These are phyloP conservation scores for Candida montana DNA, from an alignment of 805 yeast genomes.

Conservation along the genomic window DNA sequence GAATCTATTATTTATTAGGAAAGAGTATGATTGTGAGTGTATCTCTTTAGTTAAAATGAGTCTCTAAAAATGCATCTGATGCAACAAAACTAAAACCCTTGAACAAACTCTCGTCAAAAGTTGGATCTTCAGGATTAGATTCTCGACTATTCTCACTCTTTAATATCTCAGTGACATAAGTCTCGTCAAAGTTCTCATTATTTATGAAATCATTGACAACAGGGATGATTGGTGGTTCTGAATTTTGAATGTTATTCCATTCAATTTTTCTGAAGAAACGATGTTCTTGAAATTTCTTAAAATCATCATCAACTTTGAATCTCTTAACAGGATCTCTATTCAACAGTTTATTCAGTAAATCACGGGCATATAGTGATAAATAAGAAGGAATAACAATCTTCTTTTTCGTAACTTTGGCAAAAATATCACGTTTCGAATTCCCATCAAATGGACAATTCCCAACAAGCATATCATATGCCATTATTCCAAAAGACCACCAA, in stretches of 20 bases:
- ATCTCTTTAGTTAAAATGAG: constrained; percentile 10
- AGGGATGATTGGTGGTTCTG: constrained; percentile 73
- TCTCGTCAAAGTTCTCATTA: constrained; percentile 78
- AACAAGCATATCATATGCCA: constrained; percentile 68
- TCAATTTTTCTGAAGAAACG: constrained; percentile 71
- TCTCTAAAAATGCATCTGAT: constrained; percentile 32
- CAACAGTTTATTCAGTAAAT: constrained; percentile 56
- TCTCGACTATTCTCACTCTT: neutral
- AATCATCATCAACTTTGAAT: constrained; percentile 46
- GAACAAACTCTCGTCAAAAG: constrained; percentile 26
- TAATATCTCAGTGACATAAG: constrained; percentile 57
- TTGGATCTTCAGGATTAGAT: neutral
- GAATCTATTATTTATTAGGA: too few relatives aligned
- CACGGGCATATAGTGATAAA: constrained; percentile 71
- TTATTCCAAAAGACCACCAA: constrained; percentile 90
- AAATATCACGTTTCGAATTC: constrained; percentile 57
- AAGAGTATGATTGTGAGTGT: too few relatives aligned
- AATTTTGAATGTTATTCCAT: constrained; percentile 49
- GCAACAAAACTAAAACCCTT: constrained; percentile 43
- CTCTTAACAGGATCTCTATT: constrained; percentile 67
- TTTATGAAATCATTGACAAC: constrained; percentile 64
- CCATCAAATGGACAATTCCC: constrained; percentile 88
- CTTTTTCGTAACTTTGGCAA: constrained; percentile 62
- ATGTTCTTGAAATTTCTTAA: constrained; percentile 44
- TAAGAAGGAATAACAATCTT: constrained; percentile 62